These are phyloP conservation scores for Fagus crenata DNA, from an alignment of 306 rosid species.

Conservation along the genomic window DNA sequence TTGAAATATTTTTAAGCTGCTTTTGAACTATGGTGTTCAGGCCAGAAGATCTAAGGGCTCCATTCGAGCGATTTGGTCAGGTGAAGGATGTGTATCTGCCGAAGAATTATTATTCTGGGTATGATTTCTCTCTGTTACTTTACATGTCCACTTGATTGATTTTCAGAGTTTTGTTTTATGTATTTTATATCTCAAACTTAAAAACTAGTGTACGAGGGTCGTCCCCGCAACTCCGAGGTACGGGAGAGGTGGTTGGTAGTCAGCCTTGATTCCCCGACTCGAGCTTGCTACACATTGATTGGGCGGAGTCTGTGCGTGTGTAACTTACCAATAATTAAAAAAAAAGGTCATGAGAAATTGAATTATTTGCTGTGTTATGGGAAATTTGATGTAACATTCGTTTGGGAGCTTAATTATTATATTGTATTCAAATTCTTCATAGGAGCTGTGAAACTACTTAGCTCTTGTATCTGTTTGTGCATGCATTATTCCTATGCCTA, in stretches of 20 bases:
- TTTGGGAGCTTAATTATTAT: not conserved
- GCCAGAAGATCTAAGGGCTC: constrained; percentile 80
- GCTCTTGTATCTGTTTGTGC: not conserved
- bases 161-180: not conserved
- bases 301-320: too few species aligned
- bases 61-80: constrained; percentile 92
- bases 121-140: constrained; percentile 15
- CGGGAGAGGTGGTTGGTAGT: too few species aligned
- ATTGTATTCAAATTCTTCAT: not conserved
- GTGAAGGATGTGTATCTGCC: constrained; percentile 99
- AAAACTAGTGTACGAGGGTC: too few species aligned
- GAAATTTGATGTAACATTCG: not conserved
- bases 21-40: constrained; percentile 39
- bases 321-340: too few species aligned
- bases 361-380: not conserved
- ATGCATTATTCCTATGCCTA: not conserved
- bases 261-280: too few species aligned
- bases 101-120: constrained; percentile 90
- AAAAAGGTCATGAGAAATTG: not conserved
- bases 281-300: too few species aligned
- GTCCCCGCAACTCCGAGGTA: too few species aligned
- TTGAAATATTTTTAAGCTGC: not conserved
- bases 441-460: too few species aligned
- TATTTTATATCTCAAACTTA: not conserved
- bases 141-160: not conserved